Evolutionary conservation across 352 stramenopile genomes (phyloP), one percentile per base, ranked within the genome.

Genomic region (Globisporangium echinulatum): DNA sequence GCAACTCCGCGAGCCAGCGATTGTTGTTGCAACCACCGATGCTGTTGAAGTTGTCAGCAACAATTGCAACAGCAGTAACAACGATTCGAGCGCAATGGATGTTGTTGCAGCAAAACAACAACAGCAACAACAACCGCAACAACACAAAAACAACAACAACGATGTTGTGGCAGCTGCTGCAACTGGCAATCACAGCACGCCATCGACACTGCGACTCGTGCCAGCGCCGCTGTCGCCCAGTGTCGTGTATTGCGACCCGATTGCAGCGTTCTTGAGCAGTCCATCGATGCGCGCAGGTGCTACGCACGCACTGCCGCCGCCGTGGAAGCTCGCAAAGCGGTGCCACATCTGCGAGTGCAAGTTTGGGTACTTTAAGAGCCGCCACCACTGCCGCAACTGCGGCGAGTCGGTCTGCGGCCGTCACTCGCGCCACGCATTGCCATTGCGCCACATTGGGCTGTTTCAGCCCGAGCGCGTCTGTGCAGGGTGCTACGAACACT

Each of bases 381-480:
- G 84, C 33, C 86, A 96, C 63, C 86, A 96, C 59, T 96, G 86
- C 63, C 68, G 86, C 43, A 88, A 83, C 61, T 96, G 86, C 55
- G 86, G 86, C 5, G 68, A 84, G 40, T 88, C 87, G 1, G 84
- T 94, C 3, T 96, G 86, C 61, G 69, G 75, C n/a, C 66, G 66
- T 37, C 87, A 92, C 65, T 90, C 77, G 5, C 72, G 74, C 39
- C 68, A 88, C 52, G 61, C 73, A 9, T 59, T 92, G 15, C 69
- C 77, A 7, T 56, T 97, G 46, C 77, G 85, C 59, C 73, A 85
- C 50, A 61, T 83, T 7, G 79, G 74, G 10, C 63, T 87, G 1
- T 80, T 77, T 52, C 58, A 79, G 7, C 74, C 79, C 4, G 72
- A 92, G 47, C 70, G 86, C 14, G 82, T 96, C 8, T 96, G 86